A percentile compares a stretch with the other conserved stretches of the same genome.
Conservation (phyloP, 2,329 filamentous ascomycete species). For the Emericellopsis atlantica region DNA sequence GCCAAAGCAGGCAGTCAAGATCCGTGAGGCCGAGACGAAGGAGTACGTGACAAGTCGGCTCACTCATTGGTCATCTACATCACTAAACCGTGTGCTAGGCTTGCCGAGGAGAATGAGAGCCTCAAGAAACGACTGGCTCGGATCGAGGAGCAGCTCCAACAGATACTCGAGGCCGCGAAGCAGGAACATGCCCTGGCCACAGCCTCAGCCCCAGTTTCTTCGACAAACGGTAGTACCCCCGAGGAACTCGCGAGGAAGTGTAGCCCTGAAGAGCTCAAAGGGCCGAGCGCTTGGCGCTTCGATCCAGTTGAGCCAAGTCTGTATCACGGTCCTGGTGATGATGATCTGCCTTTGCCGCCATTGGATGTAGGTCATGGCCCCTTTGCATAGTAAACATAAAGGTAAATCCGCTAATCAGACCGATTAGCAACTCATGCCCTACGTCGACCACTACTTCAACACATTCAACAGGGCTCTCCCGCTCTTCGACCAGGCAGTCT, state of each 20-base stretch:
- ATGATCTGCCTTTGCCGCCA: slow-evolving; percentile 14
- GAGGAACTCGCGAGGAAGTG: too few species aligned
- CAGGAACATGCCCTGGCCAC: not conserved
- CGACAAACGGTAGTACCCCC: not conserved
- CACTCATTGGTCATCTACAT: not conserved
- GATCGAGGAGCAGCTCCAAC: slow-evolving; percentile 18
- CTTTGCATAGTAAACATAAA: too few species aligned
- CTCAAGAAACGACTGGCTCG: slow-evolving; percentile 13
- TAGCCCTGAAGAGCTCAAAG: too few species aligned
- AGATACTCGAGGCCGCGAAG: slow-evolving; percentile 12
- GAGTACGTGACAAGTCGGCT: not conserved
- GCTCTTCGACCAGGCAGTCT: slow-evolving; percentile 21
- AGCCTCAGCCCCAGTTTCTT: not conserved
- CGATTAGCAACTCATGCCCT: slow-evolving; percentile 16
- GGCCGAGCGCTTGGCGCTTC: slow-evolving; percentile 6
- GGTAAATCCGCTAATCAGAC: not conserved
- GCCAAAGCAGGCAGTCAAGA: not conserved
- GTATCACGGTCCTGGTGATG: slow-evolving; percentile 7
- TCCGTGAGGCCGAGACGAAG: not conserved
- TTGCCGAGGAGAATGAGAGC: slow-evolving; percentile 5
- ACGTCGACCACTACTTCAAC: slow-evolving; percentile 23
- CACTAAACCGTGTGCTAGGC: not conserved
- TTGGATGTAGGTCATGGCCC: slow-evolving; percentile 5
- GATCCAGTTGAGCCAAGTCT: slow-evolving; percentile 9
- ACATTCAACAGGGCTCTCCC: slow-evolving; percentile 21